Percentiles rank a stretch among this genome's conserved stretches.
Evolutionary conservation across 306 rosid species (phyloP).

Genomic region (Coriaria nepalensis): DNA sequence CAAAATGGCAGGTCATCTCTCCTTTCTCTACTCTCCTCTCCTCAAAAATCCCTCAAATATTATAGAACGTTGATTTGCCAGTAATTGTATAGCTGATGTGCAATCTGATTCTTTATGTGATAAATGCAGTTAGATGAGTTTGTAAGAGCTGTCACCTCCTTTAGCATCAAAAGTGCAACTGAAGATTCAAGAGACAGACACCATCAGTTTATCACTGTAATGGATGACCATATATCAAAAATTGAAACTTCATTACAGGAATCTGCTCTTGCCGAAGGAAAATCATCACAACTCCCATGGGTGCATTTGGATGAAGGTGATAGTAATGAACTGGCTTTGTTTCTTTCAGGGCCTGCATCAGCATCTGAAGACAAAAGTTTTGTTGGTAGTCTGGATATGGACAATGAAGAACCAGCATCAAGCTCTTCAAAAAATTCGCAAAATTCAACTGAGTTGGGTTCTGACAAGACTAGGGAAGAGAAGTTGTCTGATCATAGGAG

Average conservation of each 20-base stretch:
- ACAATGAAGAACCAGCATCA: constrained; percentile 19
- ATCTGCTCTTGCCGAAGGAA: constrained; percentile 36
- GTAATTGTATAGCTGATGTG: too few species aligned
- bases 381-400: constrained; percentile 12
- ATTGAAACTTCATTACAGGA: constrained; percentile 43
- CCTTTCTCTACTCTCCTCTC: neutral
- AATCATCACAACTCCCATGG: constrained; percentile 45
- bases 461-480: constrained; percentile 24
- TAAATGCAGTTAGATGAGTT: constrained; percentile 81
- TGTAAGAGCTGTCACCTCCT: constrained; percentile 47
- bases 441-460: constrained; percentile 25
- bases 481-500: constrained; percentile 65
- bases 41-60: neutral
- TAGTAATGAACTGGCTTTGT: constrained; percentile 60
- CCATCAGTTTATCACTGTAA: constrained; percentile 52
- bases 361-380: constrained; percentile 14
- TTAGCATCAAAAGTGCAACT: constrained; percentile 38
- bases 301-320: constrained; percentile 73
- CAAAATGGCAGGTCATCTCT: constrained; percentile 87
- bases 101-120: constrained; percentile 10
- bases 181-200: constrained; percentile 64
- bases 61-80: too few species aligned
- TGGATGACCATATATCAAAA: constrained; percentile 38
- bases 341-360: constrained; percentile 50
- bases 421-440: constrained; percentile 21